phyloP scores from a whole-genome alignment of 495 filamentous ascomycete genomes.

The Penicillium pancosmium region DNA sequence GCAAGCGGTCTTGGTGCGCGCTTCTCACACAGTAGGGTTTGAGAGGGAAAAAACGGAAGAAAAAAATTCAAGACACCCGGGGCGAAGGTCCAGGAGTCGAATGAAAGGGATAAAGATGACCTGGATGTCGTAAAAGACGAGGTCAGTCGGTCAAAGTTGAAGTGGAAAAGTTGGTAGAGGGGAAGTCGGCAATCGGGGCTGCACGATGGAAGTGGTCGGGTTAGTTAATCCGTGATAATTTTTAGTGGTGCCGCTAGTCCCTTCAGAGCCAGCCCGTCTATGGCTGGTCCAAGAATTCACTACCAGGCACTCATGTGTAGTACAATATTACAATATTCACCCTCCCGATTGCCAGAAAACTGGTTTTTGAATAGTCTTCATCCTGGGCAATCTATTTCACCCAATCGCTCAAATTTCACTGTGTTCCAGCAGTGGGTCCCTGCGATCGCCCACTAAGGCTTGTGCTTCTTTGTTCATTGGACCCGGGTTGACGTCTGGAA shows the following conservation, averaged over 20 bases:
- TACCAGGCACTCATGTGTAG: background rate
- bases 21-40: constrained; percentile 35
- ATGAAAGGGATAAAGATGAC: constrained; percentile 13
- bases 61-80: constrained; percentile 23
- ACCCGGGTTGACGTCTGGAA: background rate
- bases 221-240: constrained; percentile 51
- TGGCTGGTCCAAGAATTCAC: background rate
- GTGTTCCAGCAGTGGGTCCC: constrained; percentile 1
- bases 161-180: constrained; percentile 45
- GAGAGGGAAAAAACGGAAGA: constrained; percentile 20
- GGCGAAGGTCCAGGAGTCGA: constrained; percentile 18
- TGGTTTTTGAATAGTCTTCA: background rate
- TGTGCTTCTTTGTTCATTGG: constrained; percentile 7
- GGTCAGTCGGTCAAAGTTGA: constrained; percentile 18
- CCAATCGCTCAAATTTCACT: background rate
- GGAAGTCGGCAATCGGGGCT: constrained; percentile 37
- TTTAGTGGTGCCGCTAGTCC: constrained; percentile 55
- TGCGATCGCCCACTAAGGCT: constrained; percentile 4
- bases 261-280: constrained; percentile 33
- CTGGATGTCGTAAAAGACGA: constrained; percentile 20
- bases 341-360: too few species aligned
- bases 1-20: constrained; percentile 49
- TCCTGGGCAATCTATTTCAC: background rate
- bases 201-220: constrained; percentile 35
- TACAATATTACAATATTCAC: background rate